Percentiles rank a stretch among this genome's conserved stretches.
Evolutionary conservation across 2,329 filamentous ascomycete species (phyloP).

Genomic region (Sporothrix schenckii): DNA sequence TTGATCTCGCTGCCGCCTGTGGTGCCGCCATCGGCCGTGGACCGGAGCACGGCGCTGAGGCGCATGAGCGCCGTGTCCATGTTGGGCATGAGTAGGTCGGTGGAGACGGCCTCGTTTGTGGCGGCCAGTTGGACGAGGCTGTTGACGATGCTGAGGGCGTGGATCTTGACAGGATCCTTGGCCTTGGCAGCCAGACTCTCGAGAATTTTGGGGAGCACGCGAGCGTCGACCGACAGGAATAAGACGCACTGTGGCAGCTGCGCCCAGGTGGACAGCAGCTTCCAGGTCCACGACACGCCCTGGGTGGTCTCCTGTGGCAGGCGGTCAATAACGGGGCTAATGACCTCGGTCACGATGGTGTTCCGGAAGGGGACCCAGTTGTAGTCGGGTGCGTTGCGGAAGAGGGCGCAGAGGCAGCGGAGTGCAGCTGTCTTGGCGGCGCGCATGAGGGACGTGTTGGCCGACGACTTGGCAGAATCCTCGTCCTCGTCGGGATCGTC

Average conservation of each 20-base stretch:
- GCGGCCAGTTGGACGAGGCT: slow-evolving; percentile 66
- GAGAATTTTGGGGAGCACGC: slow-evolving; percentile 71
- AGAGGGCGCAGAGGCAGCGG: slow-evolving; percentile 79
- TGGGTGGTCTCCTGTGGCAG: slow-evolving; percentile 86
- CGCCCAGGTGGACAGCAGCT: slow-evolving; percentile 81
- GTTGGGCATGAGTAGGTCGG: slow-evolving; percentile 56
- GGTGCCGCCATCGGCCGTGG: slow-evolving; percentile 46
- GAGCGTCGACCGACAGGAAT: slow-evolving; percentile 65
- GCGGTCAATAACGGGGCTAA: slow-evolving; percentile 75
- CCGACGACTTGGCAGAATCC: neutral
- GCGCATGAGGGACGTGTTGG: slow-evolving; percentile 61
- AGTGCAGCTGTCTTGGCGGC: slow-evolving; percentile 72
- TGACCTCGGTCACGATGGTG: slow-evolving; percentile 71
- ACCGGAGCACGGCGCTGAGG: slow-evolving; percentile 32
- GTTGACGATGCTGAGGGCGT: slow-evolving; percentile 74
- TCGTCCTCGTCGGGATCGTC: slow-evolving; percentile 36
- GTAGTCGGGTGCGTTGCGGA: slow-evolving; percentile 68
- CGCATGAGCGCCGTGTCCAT: slow-evolving; percentile 58
- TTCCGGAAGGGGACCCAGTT: slow-evolving; percentile 73
- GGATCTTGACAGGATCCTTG: slow-evolving; percentile 81
- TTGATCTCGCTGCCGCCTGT: slow-evolving; percentile 59
- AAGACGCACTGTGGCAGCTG: slow-evolving; percentile 65
- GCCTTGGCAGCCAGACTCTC: slow-evolving; percentile 69
- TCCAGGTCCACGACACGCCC: slow-evolving; percentile 79
- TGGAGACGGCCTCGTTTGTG: slow-evolving; percentile 56